Percentiles rank a stretch among this genome's conserved stretches.
Conservation (phyloP, 345 rosid genomes). For the Atalantia buxifolia region DNA sequence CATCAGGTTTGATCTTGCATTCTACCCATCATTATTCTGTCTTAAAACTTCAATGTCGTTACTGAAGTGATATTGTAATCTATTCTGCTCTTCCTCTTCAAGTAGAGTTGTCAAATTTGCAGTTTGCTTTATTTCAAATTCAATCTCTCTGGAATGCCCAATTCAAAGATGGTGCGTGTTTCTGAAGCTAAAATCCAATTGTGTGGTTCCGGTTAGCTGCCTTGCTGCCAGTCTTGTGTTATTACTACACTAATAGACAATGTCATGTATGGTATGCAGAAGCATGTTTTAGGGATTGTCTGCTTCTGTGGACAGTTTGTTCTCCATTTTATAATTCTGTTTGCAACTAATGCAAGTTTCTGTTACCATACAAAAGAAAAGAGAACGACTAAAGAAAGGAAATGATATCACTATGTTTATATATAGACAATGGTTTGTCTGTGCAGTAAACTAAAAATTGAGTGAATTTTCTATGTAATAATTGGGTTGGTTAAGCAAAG, state of each 20-base stretch:
- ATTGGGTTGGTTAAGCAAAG: background rate
- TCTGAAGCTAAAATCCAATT: background rate
- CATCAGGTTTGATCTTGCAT: constrained; percentile 64
- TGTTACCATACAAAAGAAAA: background rate
- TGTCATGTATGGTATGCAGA: background rate
- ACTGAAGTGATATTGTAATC: background rate
- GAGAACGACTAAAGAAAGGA: background rate
- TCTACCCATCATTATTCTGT: constrained; percentile 6
- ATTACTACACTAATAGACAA: background rate
- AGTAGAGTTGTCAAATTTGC: background rate
- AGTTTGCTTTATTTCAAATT: background rate
- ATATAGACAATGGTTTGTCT: background rate
- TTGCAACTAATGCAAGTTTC: background rate
- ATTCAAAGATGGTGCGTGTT: background rate
- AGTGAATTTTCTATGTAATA: background rate
- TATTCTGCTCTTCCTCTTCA: background rate
- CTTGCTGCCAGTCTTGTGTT: background rate
- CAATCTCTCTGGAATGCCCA: background rate
- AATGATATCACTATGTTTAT: background rate
- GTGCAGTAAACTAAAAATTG: background rate
- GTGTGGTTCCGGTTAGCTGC: background rate
- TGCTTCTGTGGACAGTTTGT: background rate
- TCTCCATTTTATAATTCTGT: background rate
- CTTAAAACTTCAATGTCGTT: background rate
- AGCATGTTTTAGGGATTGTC: background rate